These are phyloP conservation scores for Ogataea pini DNA, from an alignment of 805 yeast genomes.

Conservation along the genomic window DNA sequence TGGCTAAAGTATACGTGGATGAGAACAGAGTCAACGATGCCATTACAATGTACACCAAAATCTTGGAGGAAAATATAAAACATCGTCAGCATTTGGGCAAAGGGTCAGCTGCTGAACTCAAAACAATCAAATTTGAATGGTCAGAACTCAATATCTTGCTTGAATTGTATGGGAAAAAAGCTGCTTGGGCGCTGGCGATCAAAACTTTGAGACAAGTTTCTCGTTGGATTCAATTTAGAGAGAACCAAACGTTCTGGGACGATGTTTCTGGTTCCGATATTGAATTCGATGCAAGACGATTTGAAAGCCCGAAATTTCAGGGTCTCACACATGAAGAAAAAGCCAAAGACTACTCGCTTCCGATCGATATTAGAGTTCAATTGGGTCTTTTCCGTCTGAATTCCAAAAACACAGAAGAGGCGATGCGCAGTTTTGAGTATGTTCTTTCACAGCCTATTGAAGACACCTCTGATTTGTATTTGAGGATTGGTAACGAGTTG, in stretches of 20 bases:
- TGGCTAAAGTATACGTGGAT: slow-evolving; percentile 53
- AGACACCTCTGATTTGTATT: slow-evolving; percentile 70
- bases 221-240: slow-evolving; percentile 79
- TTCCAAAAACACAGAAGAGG: slow-evolving; percentile 65
- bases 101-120: slow-evolving; percentile 27
- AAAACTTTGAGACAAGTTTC: slow-evolving; percentile 67
- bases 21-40: slow-evolving; percentile 72
- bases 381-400: slow-evolving; percentile 74
- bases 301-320: slow-evolving; percentile 45
- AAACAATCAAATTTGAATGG: slow-evolving; percentile 71
- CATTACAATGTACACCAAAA: slow-evolving; percentile 63
- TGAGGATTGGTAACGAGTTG: slow-evolving; percentile 73
- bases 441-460: slow-evolving; percentile 53
- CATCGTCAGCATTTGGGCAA: slow-evolving; percentile 34
- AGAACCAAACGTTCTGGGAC: slow-evolving; percentile 66
- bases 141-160: slow-evolving; percentile 81
- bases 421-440: slow-evolving; percentile 64
- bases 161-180: slow-evolving; percentile 74
- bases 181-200: slow-evolving; percentile 64
- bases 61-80: slow-evolving; percentile 59
- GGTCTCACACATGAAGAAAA: slow-evolving; percentile 42
- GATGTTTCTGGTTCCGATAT: slow-evolving; percentile 60
- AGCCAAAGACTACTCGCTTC: slow-evolving; percentile 52
- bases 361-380: slow-evolving; percentile 85
- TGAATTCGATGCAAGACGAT: slow-evolving; percentile 78